A percentile compares a stretch with the other conserved stretches of the same genome.
Evolutionary conservation across 805 yeast genomes (phyloP).

Genomic region (Ogataea populi-albae): DNA sequence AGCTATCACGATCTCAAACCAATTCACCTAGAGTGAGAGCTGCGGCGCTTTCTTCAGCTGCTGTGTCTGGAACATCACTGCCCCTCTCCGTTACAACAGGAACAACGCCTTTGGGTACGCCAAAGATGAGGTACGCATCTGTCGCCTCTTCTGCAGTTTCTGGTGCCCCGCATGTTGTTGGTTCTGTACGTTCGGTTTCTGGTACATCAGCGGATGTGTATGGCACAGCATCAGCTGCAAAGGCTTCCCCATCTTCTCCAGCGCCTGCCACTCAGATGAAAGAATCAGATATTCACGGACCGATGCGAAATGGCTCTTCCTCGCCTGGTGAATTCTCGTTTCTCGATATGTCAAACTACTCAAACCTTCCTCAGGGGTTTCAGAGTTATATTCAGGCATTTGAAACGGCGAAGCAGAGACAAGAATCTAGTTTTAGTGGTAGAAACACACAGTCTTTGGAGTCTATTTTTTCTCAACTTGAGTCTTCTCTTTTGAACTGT

Average conservation of each 20-base stretch:
- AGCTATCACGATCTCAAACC: conserved; percentile 13
- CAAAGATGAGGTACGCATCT: conserved; percentile 38
- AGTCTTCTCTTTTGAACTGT: conserved; percentile 78
- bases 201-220: background rate
- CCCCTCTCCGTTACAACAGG: conserved; percentile 23
- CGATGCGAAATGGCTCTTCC: conserved; percentile 17
- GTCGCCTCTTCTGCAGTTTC: conserved; percentile 27
- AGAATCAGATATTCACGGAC: conserved; percentile 4
- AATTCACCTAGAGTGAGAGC: conserved; percentile 19
- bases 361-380: conserved; percentile 28
- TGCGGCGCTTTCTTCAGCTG: conserved; percentile 12
- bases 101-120: conserved; percentile 33
- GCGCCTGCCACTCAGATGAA: background rate
- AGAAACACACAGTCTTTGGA: conserved; percentile 48
- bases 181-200: background rate
- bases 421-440: conserved; percentile 41
- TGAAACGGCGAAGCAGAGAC: conserved; percentile 36
- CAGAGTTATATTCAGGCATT: conserved; percentile 25
- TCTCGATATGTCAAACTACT: conserved; percentile 20
- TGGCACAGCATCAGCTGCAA: background rate
- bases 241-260: too few species aligned
- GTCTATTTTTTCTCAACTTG: conserved; percentile 57
- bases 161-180: background rate
- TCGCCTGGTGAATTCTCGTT: conserved; percentile 20
- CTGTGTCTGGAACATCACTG: conserved; percentile 13